A percentile compares a stretch with the other conserved stretches of the same genome.
These are phyloP conservation scores for Pseudomonodictys pantanalensis DNA, from an alignment of 495 filamentous ascomycete species.

Conservation along the genomic window DNA sequence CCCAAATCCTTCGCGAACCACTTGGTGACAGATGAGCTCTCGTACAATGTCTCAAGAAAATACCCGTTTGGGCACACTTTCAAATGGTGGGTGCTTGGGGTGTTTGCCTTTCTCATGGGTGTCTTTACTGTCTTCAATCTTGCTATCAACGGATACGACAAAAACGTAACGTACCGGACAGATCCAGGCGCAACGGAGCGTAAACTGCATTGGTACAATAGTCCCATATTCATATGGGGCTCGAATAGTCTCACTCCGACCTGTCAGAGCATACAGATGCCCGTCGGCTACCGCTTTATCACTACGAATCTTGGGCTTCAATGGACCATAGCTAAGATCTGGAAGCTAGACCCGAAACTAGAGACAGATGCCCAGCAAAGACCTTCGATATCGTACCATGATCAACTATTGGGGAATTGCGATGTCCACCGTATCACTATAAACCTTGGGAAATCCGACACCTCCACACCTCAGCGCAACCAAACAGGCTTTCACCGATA, in stretches of 20 bases:
- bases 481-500: background rate
- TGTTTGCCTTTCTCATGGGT: background rate
- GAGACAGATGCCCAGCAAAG: constrained; percentile 2
- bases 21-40: constrained; percentile 7
- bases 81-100: constrained; percentile 5
- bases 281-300: constrained; percentile 24
- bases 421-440: constrained; percentile 5
- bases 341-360: background rate
- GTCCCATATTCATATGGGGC: constrained; percentile 12
- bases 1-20: constrained; percentile 1
- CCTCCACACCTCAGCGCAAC: background rate
- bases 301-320: constrained; percentile 25
- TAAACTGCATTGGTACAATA: constrained; percentile 17
- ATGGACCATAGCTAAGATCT: constrained; percentile 14
- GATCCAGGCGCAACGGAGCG: constrained; percentile 13
- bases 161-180: constrained; percentile 11
- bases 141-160: constrained; percentile 20
- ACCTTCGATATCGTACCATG: constrained; percentile 19
- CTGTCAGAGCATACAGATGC: constrained; percentile 18
- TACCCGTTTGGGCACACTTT: constrained; percentile 5
- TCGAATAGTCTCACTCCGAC: constrained; percentile 13
- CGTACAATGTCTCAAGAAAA: constrained; percentile 24
- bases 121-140: constrained; percentile 18
- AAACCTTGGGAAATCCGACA: constrained; percentile 11
- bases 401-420: constrained; percentile 14